Conservation (phyloP, 208 protist genomes). For the Trypanosoma conorhini region DNA sequence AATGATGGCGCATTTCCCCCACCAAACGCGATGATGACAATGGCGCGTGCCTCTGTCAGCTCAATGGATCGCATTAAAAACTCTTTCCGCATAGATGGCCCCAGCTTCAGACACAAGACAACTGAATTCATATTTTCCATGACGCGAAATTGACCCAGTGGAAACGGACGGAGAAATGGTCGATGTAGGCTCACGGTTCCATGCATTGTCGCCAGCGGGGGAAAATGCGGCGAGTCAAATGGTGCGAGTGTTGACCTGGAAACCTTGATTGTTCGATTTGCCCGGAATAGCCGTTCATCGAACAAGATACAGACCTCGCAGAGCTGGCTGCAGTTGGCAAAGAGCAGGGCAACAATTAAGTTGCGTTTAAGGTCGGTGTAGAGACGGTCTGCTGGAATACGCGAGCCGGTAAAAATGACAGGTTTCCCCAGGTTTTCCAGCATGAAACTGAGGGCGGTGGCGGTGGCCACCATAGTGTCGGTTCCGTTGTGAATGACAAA, state of each 20-base stretch:
- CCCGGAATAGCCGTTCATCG: conserved; percentile 93
- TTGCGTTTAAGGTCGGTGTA: conserved; percentile 92
- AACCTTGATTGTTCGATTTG: conserved; percentile 90
- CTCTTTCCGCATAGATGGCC: conserved; percentile 55
- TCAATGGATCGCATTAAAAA: conserved; percentile 29
- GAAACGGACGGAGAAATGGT: conserved; percentile 47
- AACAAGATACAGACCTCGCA: conserved; percentile 96
- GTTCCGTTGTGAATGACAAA: conserved; percentile 98
- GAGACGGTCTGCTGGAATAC: conserved; percentile 84
- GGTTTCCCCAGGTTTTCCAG: conserved; percentile 97
- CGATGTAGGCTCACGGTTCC: conserved; percentile 48
- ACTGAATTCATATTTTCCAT: conserved; percentile 45
- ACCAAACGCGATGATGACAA: conserved; percentile 94
- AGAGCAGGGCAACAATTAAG: conserved; percentile 76
- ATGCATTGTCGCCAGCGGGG: conserved; percentile 80
- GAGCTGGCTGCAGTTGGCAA: conserved; percentile 85
- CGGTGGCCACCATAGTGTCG: conserved; percentile 96
- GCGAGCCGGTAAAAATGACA: conserved; percentile 96
- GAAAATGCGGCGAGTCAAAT: conserved; percentile 93
- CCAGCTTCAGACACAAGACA: conserved; percentile 67
- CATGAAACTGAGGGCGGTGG: conserved; percentile 96
- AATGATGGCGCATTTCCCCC: conserved; percentile 90
- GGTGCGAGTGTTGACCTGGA: conserved; percentile 76
- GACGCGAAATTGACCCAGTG: conserved; percentile 49
- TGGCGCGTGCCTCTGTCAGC: conserved; percentile 52